These are phyloP conservation scores for Amaranthus hypochondriacus DNA, from an alignment of 148 eudicot genomes.

Conservation along the genomic window DNA sequence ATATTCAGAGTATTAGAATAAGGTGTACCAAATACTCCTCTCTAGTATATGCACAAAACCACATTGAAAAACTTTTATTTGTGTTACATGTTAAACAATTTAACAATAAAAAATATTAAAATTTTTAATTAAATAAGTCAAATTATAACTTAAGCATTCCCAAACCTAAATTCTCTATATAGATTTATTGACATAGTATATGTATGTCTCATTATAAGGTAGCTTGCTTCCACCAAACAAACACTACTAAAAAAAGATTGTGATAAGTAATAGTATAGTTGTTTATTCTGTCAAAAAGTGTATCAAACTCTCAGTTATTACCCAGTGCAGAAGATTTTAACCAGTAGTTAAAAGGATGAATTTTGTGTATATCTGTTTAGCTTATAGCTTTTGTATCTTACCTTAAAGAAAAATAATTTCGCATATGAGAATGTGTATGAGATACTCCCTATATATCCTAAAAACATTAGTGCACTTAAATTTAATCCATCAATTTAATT, in stretches of 20 bases:
- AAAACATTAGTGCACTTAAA: too few relatives aligned
- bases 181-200: not conserved
- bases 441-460: too few relatives aligned
- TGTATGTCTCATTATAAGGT: constrained; percentile 23
- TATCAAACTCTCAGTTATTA: constrained; percentile 10
- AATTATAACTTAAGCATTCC: too few relatives aligned
- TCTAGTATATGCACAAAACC: too few relatives aligned
- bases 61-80: too few relatives aligned
- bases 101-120: too few relatives aligned
- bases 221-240: constrained; percentile 33
- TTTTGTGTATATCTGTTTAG: not conserved
- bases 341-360: constrained; percentile 12
- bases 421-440: not conserved
- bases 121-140: too few relatives aligned
- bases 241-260: constrained; percentile 15
- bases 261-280: not conserved
- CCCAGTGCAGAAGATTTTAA: constrained; percentile 4
- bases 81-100: too few relatives aligned
- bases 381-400: not conserved
- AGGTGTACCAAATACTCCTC: too few relatives aligned
- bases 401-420: not conserved
- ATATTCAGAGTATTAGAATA: too few relatives aligned
- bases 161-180: not conserved
- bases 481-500: too few relatives aligned
- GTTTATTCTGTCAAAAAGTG: constrained; percentile 4